Evolutionary conservation across 2,329 filamentous ascomycete species (phyloP).

Genomic region (Helminthosporium solani): DNA sequence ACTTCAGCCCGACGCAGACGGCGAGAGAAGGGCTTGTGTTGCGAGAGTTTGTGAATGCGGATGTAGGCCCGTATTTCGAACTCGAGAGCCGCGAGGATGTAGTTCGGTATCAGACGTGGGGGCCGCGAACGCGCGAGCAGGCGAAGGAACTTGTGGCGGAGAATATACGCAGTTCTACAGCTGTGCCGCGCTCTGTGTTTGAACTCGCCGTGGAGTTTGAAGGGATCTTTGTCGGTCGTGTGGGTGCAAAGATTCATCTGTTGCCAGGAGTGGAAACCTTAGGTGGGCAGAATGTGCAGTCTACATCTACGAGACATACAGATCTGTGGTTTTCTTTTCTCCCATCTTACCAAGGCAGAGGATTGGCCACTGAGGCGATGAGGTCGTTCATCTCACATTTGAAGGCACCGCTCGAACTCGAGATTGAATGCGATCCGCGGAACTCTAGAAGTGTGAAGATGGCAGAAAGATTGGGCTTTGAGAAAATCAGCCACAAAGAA

Average conservation of each 20-base stretch:
- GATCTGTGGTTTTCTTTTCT: constrained; percentile 37
- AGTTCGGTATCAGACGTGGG: constrained; percentile 30
- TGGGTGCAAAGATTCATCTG: constrained; percentile 19
- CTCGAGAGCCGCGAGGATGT: constrained; percentile 28
- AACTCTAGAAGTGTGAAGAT: constrained; percentile 32
- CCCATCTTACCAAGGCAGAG: constrained; percentile 24
- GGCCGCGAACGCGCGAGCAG: constrained; percentile 22
- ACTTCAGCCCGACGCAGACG: constrained; percentile 21
- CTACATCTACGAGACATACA: constrained; percentile 8
- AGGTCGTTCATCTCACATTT: constrained; percentile 25
- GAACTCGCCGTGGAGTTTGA: constrained; percentile 33
- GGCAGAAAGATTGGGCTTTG: constrained; percentile 34
- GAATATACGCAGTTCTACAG: constrained; percentile 19
- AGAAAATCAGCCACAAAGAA: constrained; percentile 25
- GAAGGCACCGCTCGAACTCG: constrained; percentile 19
- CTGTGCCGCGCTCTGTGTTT: constrained; percentile 17
- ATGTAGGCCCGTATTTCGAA: constrained; percentile 21
- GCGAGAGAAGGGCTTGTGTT: constrained; percentile 19
- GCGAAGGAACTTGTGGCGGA: constrained; percentile 19
- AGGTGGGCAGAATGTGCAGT: neutral
- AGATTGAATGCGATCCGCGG: constrained; percentile 41
- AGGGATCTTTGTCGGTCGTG: constrained; percentile 28
- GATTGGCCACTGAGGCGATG: constrained; percentile 37
- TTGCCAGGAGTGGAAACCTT: neutral
- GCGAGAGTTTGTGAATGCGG: constrained; percentile 27